Base-by-base conservation (phyloP, 1,284 basidiomycete species). In the Porodaedalea pini region DNA sequence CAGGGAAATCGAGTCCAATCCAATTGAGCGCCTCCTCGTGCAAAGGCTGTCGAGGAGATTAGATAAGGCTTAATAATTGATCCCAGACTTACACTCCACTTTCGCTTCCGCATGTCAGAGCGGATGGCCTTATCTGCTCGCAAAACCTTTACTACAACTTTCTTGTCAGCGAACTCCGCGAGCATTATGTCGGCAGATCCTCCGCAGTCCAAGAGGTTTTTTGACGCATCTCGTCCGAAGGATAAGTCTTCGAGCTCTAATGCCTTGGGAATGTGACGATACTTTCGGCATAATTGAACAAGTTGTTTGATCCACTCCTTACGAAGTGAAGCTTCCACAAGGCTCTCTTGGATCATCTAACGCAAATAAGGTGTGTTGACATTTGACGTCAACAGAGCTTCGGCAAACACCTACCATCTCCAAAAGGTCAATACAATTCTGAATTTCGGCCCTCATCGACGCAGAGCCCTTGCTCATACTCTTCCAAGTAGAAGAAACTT, bases 11-110 rank as follows among this genome's bases (percentile, higher is more conserved):
- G 15, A 56, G 25, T 4, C 54, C 54, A 19, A 56, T 39, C 54
- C 54, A 56, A 27, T 56, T 56, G 10, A 56, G 32, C 7, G 55
- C 55, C 29, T 56, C 55, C 37, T 56, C 55, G 34, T 56, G 45
- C 27, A 56, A 50, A 11, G 55, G 34, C 55, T 56, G 11, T 19
- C 29, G n/a, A 21, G 1, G 4, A 7, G 23, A n/a, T 39, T 21
- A 39, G 31, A 15, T 27, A 45, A 29, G 29, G 6, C 34, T 2
- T 7, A 15, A 27, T 15, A 36, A 37, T 47, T 56, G 32, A 8
- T 3, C 2, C n/a, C 4, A 34, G 10, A 56, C 48, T 39, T 43
- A 56, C 55, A 29, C 55, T 27, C 55, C 55, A 56, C 31, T 43
- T 41, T 21, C 32, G 37, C 23, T 51, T 56, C 55, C 10, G 25